Percentiles rank a stretch among this genome's conserved stretches.
These are phyloP conservation scores for Fomitiporia mediterranea DNA, from an alignment of 1,284 basidiomycete genomes.

Conservation along the genomic window DNA sequence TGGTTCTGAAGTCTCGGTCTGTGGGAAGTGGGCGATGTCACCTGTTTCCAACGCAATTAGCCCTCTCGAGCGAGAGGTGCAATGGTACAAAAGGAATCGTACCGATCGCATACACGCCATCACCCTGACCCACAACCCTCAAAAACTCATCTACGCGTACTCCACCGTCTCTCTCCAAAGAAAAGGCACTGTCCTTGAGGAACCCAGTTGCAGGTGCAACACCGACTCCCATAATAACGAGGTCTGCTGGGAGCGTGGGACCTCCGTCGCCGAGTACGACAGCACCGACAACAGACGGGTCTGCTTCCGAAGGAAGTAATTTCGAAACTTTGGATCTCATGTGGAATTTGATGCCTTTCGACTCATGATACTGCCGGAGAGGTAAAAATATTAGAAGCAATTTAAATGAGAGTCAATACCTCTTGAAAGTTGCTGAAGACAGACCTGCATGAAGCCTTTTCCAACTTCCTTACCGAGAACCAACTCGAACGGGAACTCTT, in stretches of 20 bases:
- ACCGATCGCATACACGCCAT: constrained; percentile 81
- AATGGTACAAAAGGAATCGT: constrained; percentile 23
- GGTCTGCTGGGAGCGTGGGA: constrained; percentile 65
- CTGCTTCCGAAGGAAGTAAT: constrained; percentile 56
- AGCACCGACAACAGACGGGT: constrained; percentile 40
- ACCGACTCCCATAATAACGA: constrained; percentile 87
- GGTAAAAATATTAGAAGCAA: neutral
- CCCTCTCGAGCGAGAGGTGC: neutral
- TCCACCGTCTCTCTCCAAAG: constrained; percentile 76
- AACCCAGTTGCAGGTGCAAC: constrained; percentile 84
- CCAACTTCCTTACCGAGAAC: constrained; percentile 84
- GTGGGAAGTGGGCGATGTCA: constrained; percentile 85
- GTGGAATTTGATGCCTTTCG: constrained; percentile 81
- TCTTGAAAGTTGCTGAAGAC: constrained; percentile 13
- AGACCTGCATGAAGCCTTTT: constrained; percentile 71
- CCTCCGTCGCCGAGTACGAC: constrained; percentile 71
- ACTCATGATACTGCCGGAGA: constrained; percentile 64
- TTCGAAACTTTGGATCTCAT: constrained; percentile 73
- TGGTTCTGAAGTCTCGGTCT: constrained; percentile 46
- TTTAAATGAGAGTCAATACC: neutral
- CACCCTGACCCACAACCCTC: constrained; percentile 54
- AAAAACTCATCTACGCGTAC: constrained; percentile 80
- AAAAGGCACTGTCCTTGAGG: constrained; percentile 66
- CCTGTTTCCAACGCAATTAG: constrained; percentile 32
- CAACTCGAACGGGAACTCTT: constrained; percentile 76